A percentile compares a stretch with the other conserved stretches of the same genome.
phyloP scores from a whole-genome alignment of 495 filamentous ascomycete genomes.

The Trichoderma orchidacearum region DNA sequence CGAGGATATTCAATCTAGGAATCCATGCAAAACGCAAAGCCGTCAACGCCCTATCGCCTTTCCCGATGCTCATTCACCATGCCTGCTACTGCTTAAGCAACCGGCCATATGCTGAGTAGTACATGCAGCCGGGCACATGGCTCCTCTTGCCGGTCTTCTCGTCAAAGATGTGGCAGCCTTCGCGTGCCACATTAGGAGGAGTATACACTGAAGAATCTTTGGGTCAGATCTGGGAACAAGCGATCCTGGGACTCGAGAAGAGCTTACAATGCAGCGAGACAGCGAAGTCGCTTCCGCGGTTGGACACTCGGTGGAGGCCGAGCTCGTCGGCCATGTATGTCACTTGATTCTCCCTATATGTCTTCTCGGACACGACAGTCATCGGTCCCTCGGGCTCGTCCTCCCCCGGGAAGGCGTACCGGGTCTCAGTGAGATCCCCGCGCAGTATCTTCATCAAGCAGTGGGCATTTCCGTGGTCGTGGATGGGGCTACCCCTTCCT shows the following conservation, averaged over 20 bases:
- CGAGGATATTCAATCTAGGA: background rate
- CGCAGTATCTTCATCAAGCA: constrained; percentile 62
- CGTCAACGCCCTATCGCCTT: background rate
- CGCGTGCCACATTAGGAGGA: constrained; percentile 68
- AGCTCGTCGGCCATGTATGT: constrained; percentile 81
- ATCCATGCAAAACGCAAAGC: background rate
- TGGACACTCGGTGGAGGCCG: constrained; percentile 72
- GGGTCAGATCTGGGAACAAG: background rate
- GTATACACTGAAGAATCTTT: constrained; percentile 54
- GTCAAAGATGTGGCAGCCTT: constrained; percentile 64
- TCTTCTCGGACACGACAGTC: constrained; percentile 35
- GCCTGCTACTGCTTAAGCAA: constrained; percentile 11
- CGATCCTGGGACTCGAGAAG: background rate
- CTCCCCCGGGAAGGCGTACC: constrained; percentile 57
- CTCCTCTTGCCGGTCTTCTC: constrained; percentile 55
- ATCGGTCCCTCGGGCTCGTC: constrained; percentile 35
- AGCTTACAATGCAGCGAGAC: constrained; percentile 75
- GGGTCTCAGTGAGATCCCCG: constrained; percentile 64
- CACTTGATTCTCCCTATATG: constrained; percentile 48
- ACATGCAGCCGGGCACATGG: constrained; percentile 53
- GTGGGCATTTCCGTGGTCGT: constrained; percentile 79
- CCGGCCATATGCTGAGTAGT: constrained; percentile 43
- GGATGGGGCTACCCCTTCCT: constrained; percentile 70
- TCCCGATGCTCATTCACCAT: background rate
- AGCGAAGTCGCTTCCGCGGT: constrained; percentile 59